Evolutionary conservation across 495 filamentous ascomycete genomes (phyloP).

Genomic region (Acidiella bohemica): DNA sequence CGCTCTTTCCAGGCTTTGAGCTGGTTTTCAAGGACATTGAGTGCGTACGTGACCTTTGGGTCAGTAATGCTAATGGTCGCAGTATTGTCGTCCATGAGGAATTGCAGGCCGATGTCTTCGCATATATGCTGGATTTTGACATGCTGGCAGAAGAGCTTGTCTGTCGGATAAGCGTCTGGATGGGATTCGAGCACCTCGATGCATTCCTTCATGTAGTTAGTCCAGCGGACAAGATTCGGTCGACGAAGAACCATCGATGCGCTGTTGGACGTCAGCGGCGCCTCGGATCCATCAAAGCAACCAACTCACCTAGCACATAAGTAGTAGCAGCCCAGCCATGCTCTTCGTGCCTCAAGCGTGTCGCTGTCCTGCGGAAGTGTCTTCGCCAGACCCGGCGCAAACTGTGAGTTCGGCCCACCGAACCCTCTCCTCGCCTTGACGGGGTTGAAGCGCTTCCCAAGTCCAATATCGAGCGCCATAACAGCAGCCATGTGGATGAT

Average conservation of each 20-base stretch:
- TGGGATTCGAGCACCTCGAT: slow-evolving; percentile 59
- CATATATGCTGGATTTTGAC: slow-evolving; percentile 65
- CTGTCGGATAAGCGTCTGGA: slow-evolving; percentile 56
- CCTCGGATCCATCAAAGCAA: slow-evolving; percentile 3
- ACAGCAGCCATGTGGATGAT: slow-evolving; percentile 69
- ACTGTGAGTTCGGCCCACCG: slow-evolving; percentile 20
- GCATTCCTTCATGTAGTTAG: slow-evolving; percentile 74
- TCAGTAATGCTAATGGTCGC: slow-evolving; percentile 54
- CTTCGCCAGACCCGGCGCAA: slow-evolving; percentile 28
- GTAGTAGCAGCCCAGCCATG: slow-evolving; percentile 77
- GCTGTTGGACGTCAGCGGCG: slow-evolving; percentile 33
- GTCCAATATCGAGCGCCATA: slow-evolving; percentile 78
- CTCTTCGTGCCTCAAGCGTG: slow-evolving; percentile 57
- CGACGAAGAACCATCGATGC: slow-evolving; percentile 65
- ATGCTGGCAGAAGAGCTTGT: slow-evolving; percentile 60
- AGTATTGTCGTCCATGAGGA: slow-evolving; percentile 60
- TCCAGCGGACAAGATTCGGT: slow-evolving; percentile 71
- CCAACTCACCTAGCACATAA: slow-evolving; percentile 41
- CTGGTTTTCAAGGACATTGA: slow-evolving; percentile 65
- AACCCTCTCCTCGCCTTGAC: slow-evolving; percentile 32
- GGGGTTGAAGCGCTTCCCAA: slow-evolving; percentile 39
- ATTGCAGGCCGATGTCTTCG: slow-evolving; percentile 64
- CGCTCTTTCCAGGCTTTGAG: slow-evolving; percentile 52
- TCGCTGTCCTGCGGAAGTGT: slow-evolving; percentile 31
- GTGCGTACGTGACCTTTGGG: slow-evolving; percentile 54